phyloP scores from a whole-genome alignment of 176 grass and related monocot genomes.

The Oryza longistaminata region DNA sequence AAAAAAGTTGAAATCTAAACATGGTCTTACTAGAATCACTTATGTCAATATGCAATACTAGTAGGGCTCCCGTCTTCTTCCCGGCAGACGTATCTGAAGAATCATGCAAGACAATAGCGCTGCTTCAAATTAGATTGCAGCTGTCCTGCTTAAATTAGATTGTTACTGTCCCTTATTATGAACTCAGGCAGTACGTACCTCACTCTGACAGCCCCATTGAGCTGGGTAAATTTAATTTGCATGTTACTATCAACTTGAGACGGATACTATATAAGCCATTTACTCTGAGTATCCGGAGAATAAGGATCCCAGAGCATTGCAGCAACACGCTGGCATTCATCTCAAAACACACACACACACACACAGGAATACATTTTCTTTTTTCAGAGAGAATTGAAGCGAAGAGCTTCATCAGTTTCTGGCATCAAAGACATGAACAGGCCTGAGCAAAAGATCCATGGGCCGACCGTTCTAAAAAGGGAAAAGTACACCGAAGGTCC shows the following conservation, averaged over 20 bases:
- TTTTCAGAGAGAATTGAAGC: too few species aligned
- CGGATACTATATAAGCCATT: background rate
- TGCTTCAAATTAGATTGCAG: background rate
- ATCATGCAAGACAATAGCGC: background rate
- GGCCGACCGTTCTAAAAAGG: too few species aligned
- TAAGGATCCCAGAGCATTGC: background rate
- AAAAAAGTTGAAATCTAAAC: too few species aligned
- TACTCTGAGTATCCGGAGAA: background rate
- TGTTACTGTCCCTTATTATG: background rate
- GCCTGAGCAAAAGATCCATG: too few species aligned
- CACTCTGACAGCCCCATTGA: background rate
- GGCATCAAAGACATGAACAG: too few species aligned
- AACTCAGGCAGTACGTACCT: background rate
- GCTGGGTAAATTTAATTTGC: background rate
- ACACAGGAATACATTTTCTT: background rate
- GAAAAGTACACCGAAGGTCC: too few species aligned
- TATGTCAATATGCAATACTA: too few species aligned
- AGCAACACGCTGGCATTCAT: background rate
- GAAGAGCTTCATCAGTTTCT: too few species aligned
- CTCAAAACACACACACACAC: background rate
- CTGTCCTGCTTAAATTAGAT: background rate
- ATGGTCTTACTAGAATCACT: too few species aligned
- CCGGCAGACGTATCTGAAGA: background rate
- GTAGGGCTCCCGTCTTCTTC: background rate
- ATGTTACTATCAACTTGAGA: background rate